Evolutionary conservation across 179 eudicot species (phyloP).

Genomic region (Spinacia oleracea): DNA sequence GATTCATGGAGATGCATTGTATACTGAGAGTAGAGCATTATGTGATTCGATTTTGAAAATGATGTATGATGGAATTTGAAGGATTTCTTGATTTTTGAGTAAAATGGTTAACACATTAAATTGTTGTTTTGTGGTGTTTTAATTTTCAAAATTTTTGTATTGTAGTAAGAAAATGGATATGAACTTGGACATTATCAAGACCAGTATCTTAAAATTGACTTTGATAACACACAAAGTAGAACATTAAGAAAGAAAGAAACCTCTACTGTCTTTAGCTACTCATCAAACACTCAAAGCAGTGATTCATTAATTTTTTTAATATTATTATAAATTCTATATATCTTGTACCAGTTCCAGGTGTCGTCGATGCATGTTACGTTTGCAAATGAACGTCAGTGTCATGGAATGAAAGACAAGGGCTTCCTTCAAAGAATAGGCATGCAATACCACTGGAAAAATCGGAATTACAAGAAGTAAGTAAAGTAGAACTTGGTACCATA

Average conservation of each 20-base stretch:
- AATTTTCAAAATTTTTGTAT: no score
- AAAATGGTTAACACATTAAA: not conserved
- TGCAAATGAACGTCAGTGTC: slow-evolving; percentile 70
- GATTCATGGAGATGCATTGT: not conserved
- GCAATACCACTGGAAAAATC: slow-evolving; percentile 98
- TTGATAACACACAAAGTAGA: not conserved
- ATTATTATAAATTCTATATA: slow-evolving; percentile 8
- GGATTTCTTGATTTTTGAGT: not conserved
- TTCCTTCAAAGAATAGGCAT: slow-evolving; percentile 94
- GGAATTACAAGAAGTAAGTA: slow-evolving; percentile 74
- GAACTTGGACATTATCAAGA: not conserved
- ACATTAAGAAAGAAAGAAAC: not conserved
- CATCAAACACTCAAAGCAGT: not conserved
- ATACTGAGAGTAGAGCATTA: not conserved
- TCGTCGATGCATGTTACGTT: slow-evolving; percentile 94
- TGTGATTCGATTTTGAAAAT: not conserved
- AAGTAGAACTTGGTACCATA: slow-evolving; percentile 10
- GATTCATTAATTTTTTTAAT: not conserved
- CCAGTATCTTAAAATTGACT: not conserved
- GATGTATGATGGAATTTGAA: not conserved
- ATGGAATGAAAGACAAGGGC: slow-evolving; percentile 67
- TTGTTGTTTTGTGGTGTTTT: no score
- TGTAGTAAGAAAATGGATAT: not conserved
- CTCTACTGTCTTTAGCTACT: not conserved
- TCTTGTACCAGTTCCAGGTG: slow-evolving; percentile 65